phyloP scores from a whole-genome alignment of 768 basidiomycete species.

The Leccinellum rugosiceps region DNA sequence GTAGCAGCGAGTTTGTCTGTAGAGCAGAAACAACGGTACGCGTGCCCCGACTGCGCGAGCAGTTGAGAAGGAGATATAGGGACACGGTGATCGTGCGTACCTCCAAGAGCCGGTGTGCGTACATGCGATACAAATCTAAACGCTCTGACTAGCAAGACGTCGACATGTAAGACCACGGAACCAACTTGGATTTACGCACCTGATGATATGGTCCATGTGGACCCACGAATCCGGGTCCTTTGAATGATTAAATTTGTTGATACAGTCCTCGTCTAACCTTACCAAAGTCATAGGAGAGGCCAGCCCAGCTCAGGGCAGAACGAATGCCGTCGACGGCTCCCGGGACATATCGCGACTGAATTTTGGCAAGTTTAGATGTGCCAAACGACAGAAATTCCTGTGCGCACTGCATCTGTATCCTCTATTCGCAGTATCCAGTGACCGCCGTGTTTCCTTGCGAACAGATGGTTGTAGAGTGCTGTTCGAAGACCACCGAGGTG shows the following conservation, averaged over 20 bases:
- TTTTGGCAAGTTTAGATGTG: background rate
- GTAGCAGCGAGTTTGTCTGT: conserved; percentile 64
- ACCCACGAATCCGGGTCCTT: conserved; percentile 77
- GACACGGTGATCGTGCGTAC: conserved; percentile 38
- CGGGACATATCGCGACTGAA: conserved; percentile 76
- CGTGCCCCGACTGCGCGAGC: conserved; percentile 65
- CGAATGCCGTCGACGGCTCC: conserved; percentile 82
- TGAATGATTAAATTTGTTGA: conserved; percentile 2
- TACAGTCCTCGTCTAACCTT: conserved; percentile 12
- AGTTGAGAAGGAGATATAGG: background rate
- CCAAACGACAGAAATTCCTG: background rate
- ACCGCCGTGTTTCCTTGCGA: conserved; percentile 77
- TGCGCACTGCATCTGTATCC: conserved; percentile 88
- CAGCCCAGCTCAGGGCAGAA: conserved; percentile 83
- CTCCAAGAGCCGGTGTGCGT: conserved; percentile 71
- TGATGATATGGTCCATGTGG: conserved; percentile 86
- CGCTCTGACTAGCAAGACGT: conserved; percentile 72
- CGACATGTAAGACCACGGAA: background rate
- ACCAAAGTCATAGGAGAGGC: conserved; percentile 91
- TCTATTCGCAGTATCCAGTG: conserved; percentile 92
- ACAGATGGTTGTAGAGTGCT: conserved; percentile 88
- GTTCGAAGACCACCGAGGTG: conserved; percentile 95
- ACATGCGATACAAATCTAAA: conserved; percentile 75
- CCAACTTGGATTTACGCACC: conserved; percentile 36
- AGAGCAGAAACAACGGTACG: conserved; percentile 95